These are phyloP conservation scores for Hypomyces perniciosus DNA, from an alignment of 2,329 filamentous ascomycete genomes.

Conservation along the genomic window DNA sequence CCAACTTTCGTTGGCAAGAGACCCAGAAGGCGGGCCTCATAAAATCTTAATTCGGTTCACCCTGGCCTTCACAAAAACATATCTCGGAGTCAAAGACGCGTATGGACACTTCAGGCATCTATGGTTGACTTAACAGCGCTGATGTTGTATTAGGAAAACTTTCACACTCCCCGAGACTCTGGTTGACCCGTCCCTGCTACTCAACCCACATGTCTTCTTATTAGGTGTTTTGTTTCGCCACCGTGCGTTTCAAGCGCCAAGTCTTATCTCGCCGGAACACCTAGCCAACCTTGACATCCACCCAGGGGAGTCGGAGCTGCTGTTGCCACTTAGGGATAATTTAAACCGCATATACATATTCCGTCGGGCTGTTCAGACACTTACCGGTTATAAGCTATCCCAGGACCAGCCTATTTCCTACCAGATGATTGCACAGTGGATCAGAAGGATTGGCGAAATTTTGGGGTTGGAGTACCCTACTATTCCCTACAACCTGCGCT, in stretches of 20 bases:
- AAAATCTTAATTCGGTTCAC: conserved; percentile 15
- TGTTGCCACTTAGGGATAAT: background rate
- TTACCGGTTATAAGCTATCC: conserved; percentile 13
- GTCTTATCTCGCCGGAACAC: conserved; percentile 17
- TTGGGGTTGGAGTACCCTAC: conserved; percentile 1
- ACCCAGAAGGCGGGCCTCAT: conserved; percentile 14
- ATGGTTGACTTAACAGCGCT: background rate
- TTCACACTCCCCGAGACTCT: conserved; percentile 31
- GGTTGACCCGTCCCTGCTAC: conserved; percentile 28
- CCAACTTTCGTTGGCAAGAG: conserved; percentile 11
- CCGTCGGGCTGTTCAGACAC: background rate
- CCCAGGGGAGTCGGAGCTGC: conserved; percentile 18
- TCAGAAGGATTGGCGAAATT: conserved; percentile 2
- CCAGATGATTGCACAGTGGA: conserved; percentile 14
- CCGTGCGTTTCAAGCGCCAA: conserved; percentile 19
- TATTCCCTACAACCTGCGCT: conserved; percentile 10
- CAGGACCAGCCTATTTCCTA: conserved; percentile 12
- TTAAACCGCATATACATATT: conserved; percentile 8
- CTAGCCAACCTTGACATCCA: conserved; percentile 22
- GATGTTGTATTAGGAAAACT: conserved; percentile 21
- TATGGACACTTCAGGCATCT: conserved; percentile 12
- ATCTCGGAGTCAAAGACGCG: conserved; percentile 17
- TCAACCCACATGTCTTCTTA: conserved; percentile 30
- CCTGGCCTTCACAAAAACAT: conserved; percentile 21
- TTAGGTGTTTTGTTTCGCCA: conserved; percentile 24